These are phyloP conservation scores for Sclerospora graminicola DNA, from an alignment of 352 stramenopile species.

Conservation along the genomic window DNA sequence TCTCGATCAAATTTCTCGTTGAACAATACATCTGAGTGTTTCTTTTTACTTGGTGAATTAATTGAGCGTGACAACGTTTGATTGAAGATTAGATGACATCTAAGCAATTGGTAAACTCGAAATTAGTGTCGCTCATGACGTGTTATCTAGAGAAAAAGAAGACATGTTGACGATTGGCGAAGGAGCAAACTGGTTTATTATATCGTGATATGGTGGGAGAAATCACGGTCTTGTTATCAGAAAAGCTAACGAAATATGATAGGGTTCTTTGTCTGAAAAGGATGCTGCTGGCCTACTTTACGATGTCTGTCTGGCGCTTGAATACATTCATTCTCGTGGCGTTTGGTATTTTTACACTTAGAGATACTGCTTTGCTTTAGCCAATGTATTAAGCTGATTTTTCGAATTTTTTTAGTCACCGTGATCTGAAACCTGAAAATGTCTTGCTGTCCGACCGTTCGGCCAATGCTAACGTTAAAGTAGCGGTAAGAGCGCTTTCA, in stretches of 20 bases:
- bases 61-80: no score
- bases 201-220: constrained; percentile 52
- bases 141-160: constrained; percentile 48
- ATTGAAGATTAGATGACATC: constrained; percentile 12
- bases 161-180: constrained; percentile 76
- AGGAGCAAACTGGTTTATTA: constrained; percentile 73
- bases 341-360: constrained; percentile 33
- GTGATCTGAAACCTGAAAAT: constrained; percentile 73
- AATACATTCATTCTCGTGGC: constrained; percentile 55
- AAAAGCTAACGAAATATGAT: not conserved
- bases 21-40: no score
- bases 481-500: constrained; percentile 30
- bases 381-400: constrained; percentile 1
- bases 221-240: not conserved
- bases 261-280: constrained; percentile 67
- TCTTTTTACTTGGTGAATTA: no score
- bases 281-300: constrained; percentile 56
- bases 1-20: no score
- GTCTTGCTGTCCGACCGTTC: constrained; percentile 52
- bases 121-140: constrained; percentile 69
- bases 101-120: constrained; percentile 37
- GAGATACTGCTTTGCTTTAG: not conserved
- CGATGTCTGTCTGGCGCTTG: constrained; percentile 48
- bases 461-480: constrained; percentile 47
- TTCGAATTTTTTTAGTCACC: constrained; percentile 28